Percentiles rank a stretch among this genome's conserved stretches.
Evolutionary conservation across 2,329 filamentous ascomycete species (phyloP).

Genomic region (Beauveria caledonica): DNA sequence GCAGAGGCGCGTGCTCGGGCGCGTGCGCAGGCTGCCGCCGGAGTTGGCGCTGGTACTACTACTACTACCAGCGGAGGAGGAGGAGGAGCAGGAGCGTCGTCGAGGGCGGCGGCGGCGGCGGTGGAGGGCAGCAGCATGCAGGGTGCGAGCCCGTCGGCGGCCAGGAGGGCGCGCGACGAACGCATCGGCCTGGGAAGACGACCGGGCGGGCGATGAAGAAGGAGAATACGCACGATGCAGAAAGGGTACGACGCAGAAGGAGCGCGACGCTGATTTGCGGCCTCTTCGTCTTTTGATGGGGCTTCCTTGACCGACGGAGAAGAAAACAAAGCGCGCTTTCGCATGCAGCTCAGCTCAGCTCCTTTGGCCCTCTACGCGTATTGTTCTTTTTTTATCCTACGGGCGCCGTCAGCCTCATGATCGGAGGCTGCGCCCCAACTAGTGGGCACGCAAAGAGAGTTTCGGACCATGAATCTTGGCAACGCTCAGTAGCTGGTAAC

Average conservation of each 20-base stretch:
- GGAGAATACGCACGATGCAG: constrained; percentile 13
- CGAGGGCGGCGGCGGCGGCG: constrained; percentile 11
- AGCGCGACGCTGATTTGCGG: too few relatives aligned
- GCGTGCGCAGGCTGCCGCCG: neutral
- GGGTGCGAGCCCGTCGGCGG: constrained; percentile 17
- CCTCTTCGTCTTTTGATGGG: neutral
- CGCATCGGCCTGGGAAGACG: constrained; percentile 27
- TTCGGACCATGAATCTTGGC: neutral
- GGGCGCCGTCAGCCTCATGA: neutral
- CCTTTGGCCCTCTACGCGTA: neutral
- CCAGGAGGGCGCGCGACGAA: constrained; percentile 27
- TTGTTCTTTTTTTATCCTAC: neutral
- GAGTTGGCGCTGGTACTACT: constrained; percentile 9
- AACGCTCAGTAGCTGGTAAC: neutral
- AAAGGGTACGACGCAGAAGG: neutral
- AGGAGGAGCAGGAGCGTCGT: constrained; percentile 10
- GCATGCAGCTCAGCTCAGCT: neutral
- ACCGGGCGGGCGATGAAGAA: constrained; percentile 12
- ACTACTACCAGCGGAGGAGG: constrained; percentile 11
- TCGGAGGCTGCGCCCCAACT: neutral
- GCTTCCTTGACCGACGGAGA: too few relatives aligned
- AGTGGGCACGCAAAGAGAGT: neutral
- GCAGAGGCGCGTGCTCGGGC: constrained; percentile 7
- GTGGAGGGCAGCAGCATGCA: constrained; percentile 11
- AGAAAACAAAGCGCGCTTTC: neutral